Conservation (phyloP, 2,329 filamentous ascomycete species). For the Volutella citrinella region DNA sequence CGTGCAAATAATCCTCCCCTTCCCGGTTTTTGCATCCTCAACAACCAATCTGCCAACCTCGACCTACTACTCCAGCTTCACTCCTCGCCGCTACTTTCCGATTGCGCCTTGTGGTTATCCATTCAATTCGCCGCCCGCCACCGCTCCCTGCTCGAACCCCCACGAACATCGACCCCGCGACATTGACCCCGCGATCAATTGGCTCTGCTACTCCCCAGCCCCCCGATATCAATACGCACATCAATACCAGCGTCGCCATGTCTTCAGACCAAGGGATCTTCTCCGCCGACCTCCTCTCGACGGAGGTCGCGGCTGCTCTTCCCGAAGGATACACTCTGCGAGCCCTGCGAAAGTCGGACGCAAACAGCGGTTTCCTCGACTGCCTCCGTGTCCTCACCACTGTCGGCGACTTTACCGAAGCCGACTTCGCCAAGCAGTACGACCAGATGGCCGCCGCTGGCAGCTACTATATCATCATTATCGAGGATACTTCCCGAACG, state of each 20-base stretch:
- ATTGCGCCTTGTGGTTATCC: too few relatives aligned
- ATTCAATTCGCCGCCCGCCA: too few relatives aligned
- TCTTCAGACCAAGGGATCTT: conserved; percentile 66
- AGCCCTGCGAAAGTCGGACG: conserved; percentile 75
- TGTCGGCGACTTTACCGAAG: conserved; percentile 79
- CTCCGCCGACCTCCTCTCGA: conserved; percentile 71
- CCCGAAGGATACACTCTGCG: conserved; percentile 82
- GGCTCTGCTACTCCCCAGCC: too few relatives aligned
- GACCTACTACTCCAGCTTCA: too few relatives aligned
- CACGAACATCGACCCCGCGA: too few relatives aligned
- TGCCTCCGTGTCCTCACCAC: conserved; percentile 89
- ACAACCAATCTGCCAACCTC: too few relatives aligned
- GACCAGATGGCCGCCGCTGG: conserved; percentile 74
- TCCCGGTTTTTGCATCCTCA: too few relatives aligned
- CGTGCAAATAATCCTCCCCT: too few relatives aligned
- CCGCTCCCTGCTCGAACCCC: too few relatives aligned
- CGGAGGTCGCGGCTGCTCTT: conserved; percentile 66
- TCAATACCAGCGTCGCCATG: conserved; percentile 25
- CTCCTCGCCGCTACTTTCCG: too few relatives aligned
- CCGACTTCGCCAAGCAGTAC: conserved; percentile 75
- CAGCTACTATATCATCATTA: conserved; percentile 83
- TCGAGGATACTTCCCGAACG: conserved; percentile 64
- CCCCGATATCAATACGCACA: conserved; percentile 10
- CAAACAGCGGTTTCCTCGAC: conserved; percentile 79
- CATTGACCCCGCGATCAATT: too few relatives aligned